Evolutionary conservation across 1,139 yeast species (phyloP).

Genomic region (Saccharomycopsis hybrid): DNA sequence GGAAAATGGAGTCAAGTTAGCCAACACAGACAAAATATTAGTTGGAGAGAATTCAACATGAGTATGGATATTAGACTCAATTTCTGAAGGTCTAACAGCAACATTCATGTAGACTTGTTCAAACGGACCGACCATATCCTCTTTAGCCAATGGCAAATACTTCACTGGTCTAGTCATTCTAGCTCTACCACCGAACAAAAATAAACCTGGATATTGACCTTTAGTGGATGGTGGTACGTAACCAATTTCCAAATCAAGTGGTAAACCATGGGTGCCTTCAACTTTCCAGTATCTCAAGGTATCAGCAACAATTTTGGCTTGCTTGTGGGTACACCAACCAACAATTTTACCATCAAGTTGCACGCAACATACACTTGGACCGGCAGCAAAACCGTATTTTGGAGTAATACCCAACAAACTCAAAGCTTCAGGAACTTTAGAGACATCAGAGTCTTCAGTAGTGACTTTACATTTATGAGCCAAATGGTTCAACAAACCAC

Average conservation of each 20-base stretch:
- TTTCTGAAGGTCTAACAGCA: constrained; percentile 93
- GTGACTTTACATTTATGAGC: constrained; percentile 91
- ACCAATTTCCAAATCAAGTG: constrained; percentile 85
- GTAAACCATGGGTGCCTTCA: constrained; percentile 69
- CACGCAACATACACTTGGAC: constrained; percentile 81
- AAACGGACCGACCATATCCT: constrained; percentile 91
- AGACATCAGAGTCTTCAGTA: constrained; percentile 70
- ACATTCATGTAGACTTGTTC: constrained; percentile 96
- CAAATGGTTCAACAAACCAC: constrained; percentile 96
- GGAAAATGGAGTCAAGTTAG: constrained; percentile 94
- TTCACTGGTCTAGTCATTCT: constrained; percentile 96
- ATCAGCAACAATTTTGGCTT: constrained; percentile 81
- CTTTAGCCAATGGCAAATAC: constrained; percentile 75
- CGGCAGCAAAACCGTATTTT: constrained; percentile 68
- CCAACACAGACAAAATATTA: constrained; percentile 85
- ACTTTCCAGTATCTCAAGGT: constrained; percentile 92
- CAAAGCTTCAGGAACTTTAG: constrained; percentile 58
- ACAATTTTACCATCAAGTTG: constrained; percentile 89
- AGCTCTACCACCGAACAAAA: constrained; percentile 82
- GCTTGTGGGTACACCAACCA: constrained; percentile 92
- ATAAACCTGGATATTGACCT: constrained; percentile 97
- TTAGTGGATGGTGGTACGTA: constrained; percentile 90
- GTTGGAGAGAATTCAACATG: constrained; percentile 97
- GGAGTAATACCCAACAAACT: constrained; percentile 78
- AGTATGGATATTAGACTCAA: constrained; percentile 70